Evolutionary conservation across 2,329 filamentous ascomycete species (phyloP), one percentile per base, ranked within the genome.

Genomic region (Epichloe glyceriae): DNA sequence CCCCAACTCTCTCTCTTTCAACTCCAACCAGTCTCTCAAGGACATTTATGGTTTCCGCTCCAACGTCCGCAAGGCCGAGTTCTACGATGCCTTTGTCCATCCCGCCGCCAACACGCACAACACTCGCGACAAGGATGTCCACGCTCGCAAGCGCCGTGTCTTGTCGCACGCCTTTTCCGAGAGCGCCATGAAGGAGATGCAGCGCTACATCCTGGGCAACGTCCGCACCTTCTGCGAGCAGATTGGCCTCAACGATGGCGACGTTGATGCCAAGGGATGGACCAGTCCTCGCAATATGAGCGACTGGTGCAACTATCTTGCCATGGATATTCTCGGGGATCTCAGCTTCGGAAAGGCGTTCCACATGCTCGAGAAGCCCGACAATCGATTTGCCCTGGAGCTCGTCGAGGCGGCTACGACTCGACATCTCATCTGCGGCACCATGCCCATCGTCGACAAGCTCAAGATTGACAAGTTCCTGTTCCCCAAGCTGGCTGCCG

Each of bases 1-100:
- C 0, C 88, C 88, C 43, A 88, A 88, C 65, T 80, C 79, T 53
- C 70, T 95, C 41, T 87, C 83, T 1, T 79, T 94, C 70, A 91
- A 93, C 72, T 83, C 80, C 50, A 77, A 76, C 54, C 75, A 76
- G 7, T 83, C 85, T 1, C 70, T 87, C 52, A 79, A 80, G 62
- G 75, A 80, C 17, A 83, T 85, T 54, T 82, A 84, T 66, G 79
- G 80, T 56, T 79, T 81, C 69, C 72, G 72, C 46, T 66, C 77
- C 62, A 82, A 82, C 53, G 78, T 83, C 33, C 70, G 75, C 65
- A 87, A 88, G 68, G 75, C 82, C 40, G 75, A 82, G 57, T 87
- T 87, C 68, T 88, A 88, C 69, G 77, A 85, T 56, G 82, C 81
- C 40, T 87, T 86, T 62, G 80, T 82, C 1, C 81, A 85, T 51